Base-by-base conservation (phyloP, 306 rosid genomes). In the Dryas alaskensis region DNA sequence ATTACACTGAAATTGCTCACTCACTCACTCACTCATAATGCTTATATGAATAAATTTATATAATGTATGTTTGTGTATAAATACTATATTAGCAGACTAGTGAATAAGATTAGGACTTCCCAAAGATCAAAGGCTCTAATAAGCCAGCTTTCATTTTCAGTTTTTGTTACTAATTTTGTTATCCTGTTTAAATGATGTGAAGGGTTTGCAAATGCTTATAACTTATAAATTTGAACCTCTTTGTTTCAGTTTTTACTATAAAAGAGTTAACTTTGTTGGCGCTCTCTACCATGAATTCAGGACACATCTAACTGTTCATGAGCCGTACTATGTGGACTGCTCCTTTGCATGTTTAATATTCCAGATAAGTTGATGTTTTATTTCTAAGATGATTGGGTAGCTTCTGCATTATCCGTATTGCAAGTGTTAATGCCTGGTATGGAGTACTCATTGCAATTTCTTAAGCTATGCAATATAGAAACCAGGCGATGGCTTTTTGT, bases 401-500 rank as follows among this genome's bases (percentile, higher is more conserved):
- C 14, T 43, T 67, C 65, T 22, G 59, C 74, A 49, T 10, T 54
- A 65, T 67, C 65, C 61, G 65, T 58, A 77, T 78, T 80, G 42
- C 70, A 53, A 60, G 70, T 70, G 54, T 58, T 60, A 55, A 46
- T 51, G 45, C 47, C 58, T 63, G 60, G 37, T 42, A 78, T 83
- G 90, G 81, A 63, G 78, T 65, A 22, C 79, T 42, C 66, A 37
- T 77, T 81, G 61, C 87, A 47, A 44, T 73, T 77, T 81, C 71
- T 22, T 63, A 81, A 81, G 82, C 81, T 84, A 48, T 72, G 87
- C 27, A 76, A 74, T 10, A 76, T 67, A 67, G 82, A 82, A 73
- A 79, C 82, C 44, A 81, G 75, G 42, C 88, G 90, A 77, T 88
- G 88, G 87, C 47, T 94, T 59, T 79, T 84, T 66, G 65, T 85